These are phyloP conservation scores for Podaxis sp. DNA, from an alignment of 768 basidiomycete genomes.

Conservation along the genomic window DNA sequence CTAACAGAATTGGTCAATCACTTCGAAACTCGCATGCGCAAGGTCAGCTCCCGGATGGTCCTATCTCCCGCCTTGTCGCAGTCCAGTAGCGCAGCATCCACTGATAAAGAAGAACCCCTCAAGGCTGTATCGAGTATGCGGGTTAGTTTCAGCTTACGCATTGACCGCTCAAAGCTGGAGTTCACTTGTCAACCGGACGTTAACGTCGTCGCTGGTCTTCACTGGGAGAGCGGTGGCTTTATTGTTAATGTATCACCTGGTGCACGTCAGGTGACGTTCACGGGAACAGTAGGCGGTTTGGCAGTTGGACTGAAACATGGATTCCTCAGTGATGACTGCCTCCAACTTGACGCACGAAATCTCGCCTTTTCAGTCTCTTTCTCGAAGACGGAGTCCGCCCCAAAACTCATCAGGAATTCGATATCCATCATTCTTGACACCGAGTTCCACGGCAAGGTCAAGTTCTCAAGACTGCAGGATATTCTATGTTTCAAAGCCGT, in stretches of 20 bases:
- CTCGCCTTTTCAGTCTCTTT: conserved; percentile 75
- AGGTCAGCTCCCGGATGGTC: conserved; percentile 30
- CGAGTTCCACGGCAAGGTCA: conserved; percentile 72
- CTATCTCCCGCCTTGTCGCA: conserved; percentile 15
- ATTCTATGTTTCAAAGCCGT: conserved; percentile 94
- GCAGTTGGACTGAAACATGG: conserved; percentile 81
- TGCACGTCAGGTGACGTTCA: conserved; percentile 65
- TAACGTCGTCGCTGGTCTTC: conserved; percentile 82
- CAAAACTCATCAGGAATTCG: conserved; percentile 37
- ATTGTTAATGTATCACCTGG: conserved; percentile 74
- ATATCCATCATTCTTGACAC: conserved; percentile 83
- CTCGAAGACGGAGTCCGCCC: conserved; percentile 40
- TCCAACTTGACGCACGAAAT: conserved; percentile 76
- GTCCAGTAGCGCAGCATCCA: conserved; percentile 15
- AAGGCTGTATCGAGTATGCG: conserved; percentile 47
- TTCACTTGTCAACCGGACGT: conserved; percentile 89
- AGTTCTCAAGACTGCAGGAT: conserved; percentile 86
- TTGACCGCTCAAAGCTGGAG: conserved; percentile 84
- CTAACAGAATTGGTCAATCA: conserved; percentile 68
- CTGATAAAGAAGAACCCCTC: conserved; percentile 16
- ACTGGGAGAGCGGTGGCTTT: conserved; percentile 96
- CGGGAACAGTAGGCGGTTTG: conserved; percentile 77
- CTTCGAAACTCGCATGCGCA: conserved; percentile 68
- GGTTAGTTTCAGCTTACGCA: conserved; percentile 83
- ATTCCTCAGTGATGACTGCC: conserved; percentile 78